Percentiles rank a stretch among this genome's conserved stretches.
These are phyloP conservation scores for Porogramme epimiltina DNA, from an alignment of 1,284 basidiomycete genomes.

Conservation along the genomic window DNA sequence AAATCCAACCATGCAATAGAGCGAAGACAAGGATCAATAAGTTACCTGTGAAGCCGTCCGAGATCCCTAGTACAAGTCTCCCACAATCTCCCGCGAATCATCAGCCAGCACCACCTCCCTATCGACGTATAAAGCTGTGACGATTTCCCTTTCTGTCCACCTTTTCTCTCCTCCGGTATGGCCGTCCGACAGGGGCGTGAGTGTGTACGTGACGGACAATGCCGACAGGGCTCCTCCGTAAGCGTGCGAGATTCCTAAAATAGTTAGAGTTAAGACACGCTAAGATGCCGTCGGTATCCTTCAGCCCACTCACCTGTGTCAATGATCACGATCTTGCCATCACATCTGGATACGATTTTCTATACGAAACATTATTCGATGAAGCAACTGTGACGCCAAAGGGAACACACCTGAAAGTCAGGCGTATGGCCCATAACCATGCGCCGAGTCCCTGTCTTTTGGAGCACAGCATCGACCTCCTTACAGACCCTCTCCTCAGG, in stretches of 20 bases:
- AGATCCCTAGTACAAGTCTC: slow-evolving; percentile 38
- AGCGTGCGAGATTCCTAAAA: slow-evolving; percentile 83
- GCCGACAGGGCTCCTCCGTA: slow-evolving; percentile 92
- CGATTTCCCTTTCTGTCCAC: slow-evolving; percentile 79
- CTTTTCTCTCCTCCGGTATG: slow-evolving; percentile 34
- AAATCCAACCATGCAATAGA: not conserved
- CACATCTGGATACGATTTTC: slow-evolving; percentile 81
- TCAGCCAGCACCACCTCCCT: slow-evolving; percentile 53
- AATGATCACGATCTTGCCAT: slow-evolving; percentile 88
- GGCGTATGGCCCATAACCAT: slow-evolving; percentile 97
- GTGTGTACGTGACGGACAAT: slow-evolving; percentile 80
- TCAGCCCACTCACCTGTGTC: slow-evolving; percentile 62
- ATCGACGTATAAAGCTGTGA: slow-evolving; percentile 76
- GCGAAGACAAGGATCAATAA: slow-evolving; percentile 12
- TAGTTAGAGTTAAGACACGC: not conserved
- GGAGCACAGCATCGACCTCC: slow-evolving; percentile 69
- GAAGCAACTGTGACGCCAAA: not conserved
- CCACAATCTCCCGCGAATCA: slow-evolving; percentile 51
- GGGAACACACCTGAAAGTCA: slow-evolving; percentile 64
- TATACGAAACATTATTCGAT: slow-evolving; percentile 26
- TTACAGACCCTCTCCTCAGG: slow-evolving; percentile 69
- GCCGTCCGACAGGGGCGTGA: slow-evolving; percentile 48
- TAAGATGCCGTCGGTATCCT: not conserved
- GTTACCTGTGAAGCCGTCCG: slow-evolving; percentile 9
- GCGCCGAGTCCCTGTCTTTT: slow-evolving; percentile 75